phyloP scores from a whole-genome alignment of 441 rosid genomes.

The Erodium chrysanthum region DNA sequence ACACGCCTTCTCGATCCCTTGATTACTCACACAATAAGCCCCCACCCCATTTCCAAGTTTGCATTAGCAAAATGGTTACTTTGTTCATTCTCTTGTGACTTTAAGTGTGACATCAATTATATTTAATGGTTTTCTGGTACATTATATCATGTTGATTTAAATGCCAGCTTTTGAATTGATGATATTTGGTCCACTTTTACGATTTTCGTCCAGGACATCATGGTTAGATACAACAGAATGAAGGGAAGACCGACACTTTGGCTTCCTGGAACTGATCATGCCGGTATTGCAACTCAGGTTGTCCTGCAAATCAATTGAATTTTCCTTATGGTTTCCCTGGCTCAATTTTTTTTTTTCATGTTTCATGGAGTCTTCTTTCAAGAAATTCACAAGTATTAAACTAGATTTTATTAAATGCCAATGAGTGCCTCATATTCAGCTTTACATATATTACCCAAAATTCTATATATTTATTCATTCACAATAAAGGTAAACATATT shows the following conservation, averaged over 20 bases:
- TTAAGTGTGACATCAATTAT: neutral
- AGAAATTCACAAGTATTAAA: neutral
- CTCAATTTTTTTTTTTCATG: neutral
- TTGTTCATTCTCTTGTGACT: neutral
- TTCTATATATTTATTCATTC: neutral
- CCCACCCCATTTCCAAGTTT: neutral
- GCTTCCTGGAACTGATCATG: constrained; percentile 99
- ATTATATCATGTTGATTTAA: neutral
- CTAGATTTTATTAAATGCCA: constrained; percentile 3
- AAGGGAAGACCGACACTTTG: constrained; percentile 91
- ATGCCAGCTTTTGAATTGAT: constrained; percentile 8
- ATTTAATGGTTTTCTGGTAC: neutral
- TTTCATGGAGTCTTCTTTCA: constrained; percentile 6
- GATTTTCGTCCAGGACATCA: constrained; percentile 54
- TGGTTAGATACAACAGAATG: constrained; percentile 89
- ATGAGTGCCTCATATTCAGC: neutral
- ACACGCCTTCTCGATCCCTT: neutral
- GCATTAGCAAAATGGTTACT: neutral
- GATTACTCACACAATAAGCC: neutral
- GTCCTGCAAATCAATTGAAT: constrained; percentile 18
- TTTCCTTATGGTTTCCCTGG: neutral
- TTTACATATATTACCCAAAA: neutral
- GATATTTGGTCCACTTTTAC: constrained; percentile 4
- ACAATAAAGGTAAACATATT: neutral
- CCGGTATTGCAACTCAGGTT: constrained; percentile 98